phyloP scores from a whole-genome alignment of 139 green algal genomes.

The Chlorella sp. region DNA sequence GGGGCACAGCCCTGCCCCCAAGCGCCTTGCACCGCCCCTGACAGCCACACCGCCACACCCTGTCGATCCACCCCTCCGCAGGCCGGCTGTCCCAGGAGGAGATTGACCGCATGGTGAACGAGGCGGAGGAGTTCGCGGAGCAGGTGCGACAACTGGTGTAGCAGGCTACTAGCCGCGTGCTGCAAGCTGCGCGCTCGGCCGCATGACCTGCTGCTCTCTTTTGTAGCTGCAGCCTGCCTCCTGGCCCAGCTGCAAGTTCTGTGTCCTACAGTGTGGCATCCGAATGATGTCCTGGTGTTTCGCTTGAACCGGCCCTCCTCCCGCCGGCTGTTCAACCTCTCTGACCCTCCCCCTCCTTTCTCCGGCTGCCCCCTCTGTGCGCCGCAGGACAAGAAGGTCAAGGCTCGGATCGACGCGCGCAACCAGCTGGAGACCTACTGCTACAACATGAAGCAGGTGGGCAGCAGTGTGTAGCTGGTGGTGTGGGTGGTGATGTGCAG shows the following conservation, averaged over 20 bases:
- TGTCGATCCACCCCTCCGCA: slow-evolving; percentile 4
- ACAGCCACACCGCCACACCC: background rate
- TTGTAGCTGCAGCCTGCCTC: no score
- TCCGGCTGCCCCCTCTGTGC: background rate
- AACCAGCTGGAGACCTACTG: slow-evolving; percentile 86
- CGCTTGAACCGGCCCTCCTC: no score
- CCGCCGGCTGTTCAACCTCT: no score
- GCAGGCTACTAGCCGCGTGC: no score
- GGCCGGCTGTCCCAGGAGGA: slow-evolving; percentile 73
- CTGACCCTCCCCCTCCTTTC: background rate
- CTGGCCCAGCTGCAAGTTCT: no score
- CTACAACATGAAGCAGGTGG: slow-evolving; percentile 81
- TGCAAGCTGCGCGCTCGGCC: no score
- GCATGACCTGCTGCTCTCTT: no score
- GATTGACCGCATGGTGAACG: slow-evolving; percentile 78
- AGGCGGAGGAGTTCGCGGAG: slow-evolving; percentile 76
- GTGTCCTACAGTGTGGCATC: no score
- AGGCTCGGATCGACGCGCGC: slow-evolving; percentile 74
- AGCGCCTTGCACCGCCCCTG: background rate
- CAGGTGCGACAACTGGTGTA: no score
- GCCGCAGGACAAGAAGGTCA: slow-evolving; percentile 56
- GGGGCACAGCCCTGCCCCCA: no score
- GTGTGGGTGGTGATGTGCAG: no score
- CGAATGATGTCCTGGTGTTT: no score
- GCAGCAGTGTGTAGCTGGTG: background rate